Conservation (phyloP, 2,329 filamentous ascomycete species). For the Fusarium musae region DNA sequence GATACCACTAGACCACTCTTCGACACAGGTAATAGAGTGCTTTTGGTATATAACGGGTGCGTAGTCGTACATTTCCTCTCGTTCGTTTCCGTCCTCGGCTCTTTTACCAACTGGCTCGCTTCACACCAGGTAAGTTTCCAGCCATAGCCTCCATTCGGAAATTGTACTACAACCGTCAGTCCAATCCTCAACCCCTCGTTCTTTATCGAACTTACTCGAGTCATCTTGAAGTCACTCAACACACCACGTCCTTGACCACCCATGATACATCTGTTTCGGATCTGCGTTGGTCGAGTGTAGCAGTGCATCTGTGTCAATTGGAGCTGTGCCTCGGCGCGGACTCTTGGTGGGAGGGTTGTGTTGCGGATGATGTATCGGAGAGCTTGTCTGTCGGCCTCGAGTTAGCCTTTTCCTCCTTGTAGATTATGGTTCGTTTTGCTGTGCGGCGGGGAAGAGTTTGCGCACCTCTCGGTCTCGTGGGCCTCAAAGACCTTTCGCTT, state of each 20-base stretch:
- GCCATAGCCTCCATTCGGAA: constrained; percentile 90
- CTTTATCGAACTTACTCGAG: constrained; percentile 73
- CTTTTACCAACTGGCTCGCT: constrained; percentile 93
- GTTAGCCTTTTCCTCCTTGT: constrained; percentile 7
- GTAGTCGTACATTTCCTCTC: constrained; percentile 33
- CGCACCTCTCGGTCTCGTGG: constrained; percentile 87
- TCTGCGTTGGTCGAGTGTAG: constrained; percentile 93
- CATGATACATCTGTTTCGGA: constrained; percentile 91
- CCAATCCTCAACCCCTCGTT: background rate
- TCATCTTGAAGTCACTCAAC: constrained; percentile 92
- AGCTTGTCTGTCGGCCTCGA: constrained; percentile 74
- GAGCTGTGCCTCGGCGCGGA: constrained; percentile 91
- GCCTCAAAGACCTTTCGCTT: constrained; percentile 94
- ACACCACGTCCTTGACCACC: constrained; percentile 92
- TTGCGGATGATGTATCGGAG: constrained; percentile 94
- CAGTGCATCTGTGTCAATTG: constrained; percentile 94
- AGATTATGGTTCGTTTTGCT: no score
- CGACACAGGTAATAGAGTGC: background rate
- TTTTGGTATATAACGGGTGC: background rate
- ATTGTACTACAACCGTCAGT: constrained; percentile 75
- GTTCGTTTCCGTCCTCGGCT: background rate
- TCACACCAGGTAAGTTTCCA: constrained; percentile 89
- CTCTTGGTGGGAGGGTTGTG: constrained; percentile 81
- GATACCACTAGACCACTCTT: background rate
- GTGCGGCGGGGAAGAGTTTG: constrained; percentile 26